phyloP scores from a whole-genome alignment of 1,284 basidiomycete species.

The Leccinum subspadiceum region DNA sequence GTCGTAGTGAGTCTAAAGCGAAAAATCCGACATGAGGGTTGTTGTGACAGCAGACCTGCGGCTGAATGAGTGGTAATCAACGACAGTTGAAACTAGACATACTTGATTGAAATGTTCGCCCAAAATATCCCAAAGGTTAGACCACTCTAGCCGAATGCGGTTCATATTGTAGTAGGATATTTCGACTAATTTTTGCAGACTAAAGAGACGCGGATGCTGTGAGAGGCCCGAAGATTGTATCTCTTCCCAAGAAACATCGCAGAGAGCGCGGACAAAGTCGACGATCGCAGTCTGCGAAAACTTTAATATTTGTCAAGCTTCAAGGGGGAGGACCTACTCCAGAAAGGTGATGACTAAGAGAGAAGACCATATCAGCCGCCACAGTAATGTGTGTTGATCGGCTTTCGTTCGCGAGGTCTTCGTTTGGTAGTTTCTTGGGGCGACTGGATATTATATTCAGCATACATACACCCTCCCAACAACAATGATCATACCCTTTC shows the following conservation, averaged over 20 bases:
- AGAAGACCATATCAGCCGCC: conserved; percentile 99
- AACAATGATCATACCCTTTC: conserved; percentile 60
- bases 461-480: background rate
- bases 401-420: conserved; percentile 96
- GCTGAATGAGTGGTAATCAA: conserved; percentile 4
- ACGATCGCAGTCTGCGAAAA: conserved; percentile 85
- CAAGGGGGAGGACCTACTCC: conserved; percentile 64
- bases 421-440: conserved; percentile 72
- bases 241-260: conserved; percentile 99
- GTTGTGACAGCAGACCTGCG: conserved; percentile 94
- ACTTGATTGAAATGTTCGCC: conserved; percentile 99
- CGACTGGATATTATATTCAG: conserved; percentile 41
- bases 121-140: conserved; percentile 95
- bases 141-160: conserved; percentile 98
- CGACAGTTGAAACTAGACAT: conserved; percentile 20
- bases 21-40: conserved; percentile 98
- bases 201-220: conserved; percentile 93
- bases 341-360: conserved; percentile 89
- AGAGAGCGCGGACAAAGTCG: conserved; percentile 95
- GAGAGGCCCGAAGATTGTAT: conserved; percentile 96
- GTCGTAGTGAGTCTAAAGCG: conserved; percentile 95
- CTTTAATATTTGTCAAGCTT: conserved; percentile 9
- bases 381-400: conserved; percentile 98
- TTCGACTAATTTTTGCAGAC: conserved; percentile 97
- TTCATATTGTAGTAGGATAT: conserved; percentile 99